Evolutionary conservation across 2,329 filamentous ascomycete species (phyloP).

Genomic region (Penicillium sp.): DNA sequence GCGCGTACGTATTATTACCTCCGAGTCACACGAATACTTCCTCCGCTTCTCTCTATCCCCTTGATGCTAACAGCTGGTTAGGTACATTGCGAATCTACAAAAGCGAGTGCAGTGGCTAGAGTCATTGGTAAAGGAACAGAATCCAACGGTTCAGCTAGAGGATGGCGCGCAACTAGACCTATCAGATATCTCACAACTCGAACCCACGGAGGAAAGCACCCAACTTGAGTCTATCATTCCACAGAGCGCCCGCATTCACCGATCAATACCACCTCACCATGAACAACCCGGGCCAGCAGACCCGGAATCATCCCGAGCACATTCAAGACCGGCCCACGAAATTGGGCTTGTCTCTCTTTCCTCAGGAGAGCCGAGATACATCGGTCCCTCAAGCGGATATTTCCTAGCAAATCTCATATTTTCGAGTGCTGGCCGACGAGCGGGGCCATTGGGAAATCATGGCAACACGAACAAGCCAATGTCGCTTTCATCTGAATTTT

Average conservation of each 20-base stretch:
- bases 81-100: slow-evolving; percentile 41
- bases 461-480: slow-evolving; percentile 12
- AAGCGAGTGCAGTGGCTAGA: slow-evolving; percentile 49
- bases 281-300: slow-evolving; percentile 1
- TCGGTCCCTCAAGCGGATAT: slow-evolving; percentile 57
- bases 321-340: slow-evolving; percentile 44
- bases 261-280: slow-evolving; percentile 9
- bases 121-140: slow-evolving; percentile 42
- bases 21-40: neutral
- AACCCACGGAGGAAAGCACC: neutral
- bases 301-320: slow-evolving; percentile 8
- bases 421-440: slow-evolving; percentile 33
- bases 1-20: slow-evolving; percentile 32
- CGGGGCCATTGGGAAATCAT: slow-evolving; percentile 7
- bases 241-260: neutral
- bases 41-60: neutral
- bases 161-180: slow-evolving; percentile 16
- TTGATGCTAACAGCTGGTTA: slow-evolving; percentile 10
- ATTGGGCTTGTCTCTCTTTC: slow-evolving; percentile 54
- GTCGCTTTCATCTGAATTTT: slow-evolving; percentile 25
- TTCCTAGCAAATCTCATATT: slow-evolving; percentile 53
- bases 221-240: neutral
- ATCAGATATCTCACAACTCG: slow-evolving; percentile 2
- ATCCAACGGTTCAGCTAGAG: slow-evolving; percentile 45
- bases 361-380: slow-evolving; percentile 49